Evolutionary conservation across 257 asterid genomes (phyloP).

Genomic region (Primulina tabacum): DNA sequence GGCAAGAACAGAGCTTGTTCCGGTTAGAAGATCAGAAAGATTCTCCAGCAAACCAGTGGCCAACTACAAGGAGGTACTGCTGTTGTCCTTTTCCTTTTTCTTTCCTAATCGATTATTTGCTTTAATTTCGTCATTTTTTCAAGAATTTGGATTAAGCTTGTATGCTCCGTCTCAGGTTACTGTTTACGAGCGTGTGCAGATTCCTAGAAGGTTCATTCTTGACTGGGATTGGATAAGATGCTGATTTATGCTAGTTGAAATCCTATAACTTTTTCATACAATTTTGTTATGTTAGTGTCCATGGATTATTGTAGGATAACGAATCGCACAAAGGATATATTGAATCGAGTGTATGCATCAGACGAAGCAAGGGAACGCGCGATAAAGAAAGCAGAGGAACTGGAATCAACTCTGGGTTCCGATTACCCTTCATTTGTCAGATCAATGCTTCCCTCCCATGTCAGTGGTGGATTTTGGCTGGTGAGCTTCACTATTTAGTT

Average conservation of each 20-base stretch:
- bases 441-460: constrained; percentile 94
- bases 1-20: constrained; percentile 64
- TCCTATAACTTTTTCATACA: background rate
- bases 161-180: constrained; percentile 45
- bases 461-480: constrained; percentile 97
- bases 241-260: background rate
- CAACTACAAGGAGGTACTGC: constrained; percentile 59
- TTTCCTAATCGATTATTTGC: background rate
- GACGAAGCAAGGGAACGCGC: constrained; percentile 68
- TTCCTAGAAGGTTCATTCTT: constrained; percentile 65
- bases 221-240: background rate
- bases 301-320: constrained; percentile 34
- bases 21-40: constrained; percentile 73
- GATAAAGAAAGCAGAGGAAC: constrained; percentile 56
- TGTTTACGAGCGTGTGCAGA: constrained; percentile 50
- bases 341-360: constrained; percentile 62
- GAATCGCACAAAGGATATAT: constrained; percentile 43
- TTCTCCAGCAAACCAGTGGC: constrained; percentile 58
- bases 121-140: background rate
- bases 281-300: background rate
- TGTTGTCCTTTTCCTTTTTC: background rate
- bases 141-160: background rate
- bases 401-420: constrained; percentile 50
- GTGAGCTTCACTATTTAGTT: constrained; percentile 34
- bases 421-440: constrained; percentile 53